Evolutionary conservation across 306 rosid species (phyloP).

Genomic region (Gastrolobium villosum): DNA sequence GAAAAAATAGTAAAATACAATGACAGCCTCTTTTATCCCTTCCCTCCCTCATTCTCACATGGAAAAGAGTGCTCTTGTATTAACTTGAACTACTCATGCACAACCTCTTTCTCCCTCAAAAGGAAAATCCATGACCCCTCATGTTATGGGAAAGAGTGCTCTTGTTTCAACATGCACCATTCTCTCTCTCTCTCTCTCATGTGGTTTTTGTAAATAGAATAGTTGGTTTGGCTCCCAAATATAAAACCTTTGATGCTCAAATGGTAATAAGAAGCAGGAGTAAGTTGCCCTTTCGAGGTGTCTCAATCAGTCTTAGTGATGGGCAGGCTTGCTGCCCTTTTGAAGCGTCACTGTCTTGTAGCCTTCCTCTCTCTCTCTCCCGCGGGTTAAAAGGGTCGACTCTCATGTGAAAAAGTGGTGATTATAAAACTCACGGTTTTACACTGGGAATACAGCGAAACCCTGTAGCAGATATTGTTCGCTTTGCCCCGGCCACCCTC

Average conservation of each 20-base stretch:
- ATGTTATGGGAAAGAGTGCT: slow-evolving; percentile 70
- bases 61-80: slow-evolving; percentile 85
- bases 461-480: too few relatives aligned
- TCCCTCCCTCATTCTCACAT: too few relatives aligned
- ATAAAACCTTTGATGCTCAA: slow-evolving; percentile 30
- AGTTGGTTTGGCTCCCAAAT: slow-evolving; percentile 22
- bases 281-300: slow-evolving; percentile 55
- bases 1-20: slow-evolving; percentile 41
- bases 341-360: slow-evolving; percentile 67
- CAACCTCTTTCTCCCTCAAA: slow-evolving; percentile 50
- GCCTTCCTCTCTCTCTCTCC: slow-evolving; percentile 36
- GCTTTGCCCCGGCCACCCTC: too few relatives aligned
- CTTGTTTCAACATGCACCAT: slow-evolving; percentile 49
- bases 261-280: slow-evolving; percentile 39
- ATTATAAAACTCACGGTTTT: too few relatives aligned
- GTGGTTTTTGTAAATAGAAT: not conserved
- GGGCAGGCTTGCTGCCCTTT: slow-evolving; percentile 56
- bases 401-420: too few relatives aligned
- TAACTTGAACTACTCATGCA: slow-evolving; percentile 55
- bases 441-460: too few relatives aligned
- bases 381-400: too few relatives aligned
- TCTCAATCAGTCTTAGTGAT: slow-evolving; percentile 61
- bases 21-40: slow-evolving; percentile 8
- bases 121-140: slow-evolving; percentile 55
- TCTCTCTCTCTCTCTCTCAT: slow-evolving; percentile 38